Conservation (phyloP, 2,329 filamentous ascomycete genomes). For the Paecilomyces sp. region DNA sequence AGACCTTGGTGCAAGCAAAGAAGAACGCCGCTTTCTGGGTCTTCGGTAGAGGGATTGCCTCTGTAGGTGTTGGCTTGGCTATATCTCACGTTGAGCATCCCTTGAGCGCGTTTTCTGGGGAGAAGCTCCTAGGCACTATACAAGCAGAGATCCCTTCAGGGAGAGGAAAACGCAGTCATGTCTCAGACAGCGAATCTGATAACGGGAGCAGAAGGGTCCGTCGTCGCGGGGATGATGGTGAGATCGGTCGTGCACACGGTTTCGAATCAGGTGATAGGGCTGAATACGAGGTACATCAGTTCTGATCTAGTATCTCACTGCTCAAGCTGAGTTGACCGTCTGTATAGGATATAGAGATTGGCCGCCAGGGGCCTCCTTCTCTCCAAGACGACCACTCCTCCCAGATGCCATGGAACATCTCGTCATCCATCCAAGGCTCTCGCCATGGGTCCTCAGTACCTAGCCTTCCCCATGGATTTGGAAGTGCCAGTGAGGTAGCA, state of each 20-base stretch:
- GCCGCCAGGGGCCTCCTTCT: slow-evolving; percentile 58
- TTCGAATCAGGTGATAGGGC: slow-evolving; percentile 24
- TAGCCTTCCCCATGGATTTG: slow-evolving; percentile 22
- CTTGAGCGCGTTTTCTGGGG: slow-evolving; percentile 53
- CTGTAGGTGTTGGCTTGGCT: slow-evolving; percentile 43
- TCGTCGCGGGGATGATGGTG: slow-evolving; percentile 22
- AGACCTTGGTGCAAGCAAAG: slow-evolving; percentile 44
- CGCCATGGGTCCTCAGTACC: slow-evolving; percentile 33
- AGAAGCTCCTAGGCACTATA: slow-evolving; percentile 44
- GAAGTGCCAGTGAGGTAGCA: slow-evolving; percentile 26
- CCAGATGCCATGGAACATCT: slow-evolving; percentile 63
- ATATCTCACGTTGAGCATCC: slow-evolving; percentile 39
- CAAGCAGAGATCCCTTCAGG: slow-evolving; percentile 22
- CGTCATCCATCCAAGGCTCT: slow-evolving; percentile 48
- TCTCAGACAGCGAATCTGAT: slow-evolving; percentile 15
- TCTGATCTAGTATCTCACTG: slow-evolving; percentile 1
- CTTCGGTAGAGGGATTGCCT: slow-evolving; percentile 49
- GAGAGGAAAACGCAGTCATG: slow-evolving; percentile 21
- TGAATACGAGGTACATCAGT: slow-evolving; percentile 26
- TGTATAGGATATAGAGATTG: slow-evolving; percentile 55
- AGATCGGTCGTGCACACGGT: slow-evolving; percentile 23
- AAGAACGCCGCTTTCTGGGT: slow-evolving; percentile 59
- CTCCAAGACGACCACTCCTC: slow-evolving; percentile 62
- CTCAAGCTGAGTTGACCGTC: not conserved
- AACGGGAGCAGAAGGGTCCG: slow-evolving; percentile 30